Evolutionary conservation across 1,284 basidiomycete genomes (phyloP).

Genomic region (Crepidotus sp.): DNA sequence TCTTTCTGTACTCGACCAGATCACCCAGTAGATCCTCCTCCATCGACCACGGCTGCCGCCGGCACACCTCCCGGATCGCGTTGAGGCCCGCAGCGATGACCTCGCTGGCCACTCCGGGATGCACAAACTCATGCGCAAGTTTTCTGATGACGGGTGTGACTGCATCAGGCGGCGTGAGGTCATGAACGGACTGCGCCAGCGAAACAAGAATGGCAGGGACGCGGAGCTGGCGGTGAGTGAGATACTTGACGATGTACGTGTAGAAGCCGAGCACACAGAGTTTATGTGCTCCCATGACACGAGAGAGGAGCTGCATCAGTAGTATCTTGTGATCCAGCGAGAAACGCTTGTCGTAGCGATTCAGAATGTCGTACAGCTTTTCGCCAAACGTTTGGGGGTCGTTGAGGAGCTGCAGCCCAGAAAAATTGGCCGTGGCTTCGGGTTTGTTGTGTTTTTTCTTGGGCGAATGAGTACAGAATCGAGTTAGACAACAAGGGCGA

Average conservation of each 20-base stretch:
- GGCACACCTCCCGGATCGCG: constrained; percentile 87
- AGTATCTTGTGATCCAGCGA: constrained; percentile 96
- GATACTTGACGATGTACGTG: constrained; percentile 92
- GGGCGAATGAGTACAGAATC: constrained; percentile 11
- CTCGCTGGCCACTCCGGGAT: constrained; percentile 93
- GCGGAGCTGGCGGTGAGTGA: constrained; percentile 88
- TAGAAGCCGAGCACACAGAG: constrained; percentile 95
- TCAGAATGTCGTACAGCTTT: constrained; percentile 85
- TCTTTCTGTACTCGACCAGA: constrained; percentile 91
- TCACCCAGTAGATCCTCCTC: constrained; percentile 89
- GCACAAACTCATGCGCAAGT: constrained; percentile 92
- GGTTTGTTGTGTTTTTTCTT: constrained; percentile 57
- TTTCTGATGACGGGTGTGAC: constrained; percentile 87
- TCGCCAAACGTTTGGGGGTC: constrained; percentile 97
- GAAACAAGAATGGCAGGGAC: constrained; percentile 93
- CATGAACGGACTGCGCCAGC: constrained; percentile 93
- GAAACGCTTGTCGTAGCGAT: constrained; percentile 85
- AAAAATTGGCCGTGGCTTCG: constrained; percentile 66
- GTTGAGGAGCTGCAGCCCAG: constrained; percentile 87
- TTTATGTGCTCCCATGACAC: constrained; percentile 91
- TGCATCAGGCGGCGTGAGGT: constrained; percentile 90
- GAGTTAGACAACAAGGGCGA: constrained; percentile 8
- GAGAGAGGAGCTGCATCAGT: constrained; percentile 94
- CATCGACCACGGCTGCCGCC: constrained; percentile 95
- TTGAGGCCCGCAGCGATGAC: constrained; percentile 96